Conservation (phyloP, 352 stramenopile genomes). For the Pythium volutum region DNA sequence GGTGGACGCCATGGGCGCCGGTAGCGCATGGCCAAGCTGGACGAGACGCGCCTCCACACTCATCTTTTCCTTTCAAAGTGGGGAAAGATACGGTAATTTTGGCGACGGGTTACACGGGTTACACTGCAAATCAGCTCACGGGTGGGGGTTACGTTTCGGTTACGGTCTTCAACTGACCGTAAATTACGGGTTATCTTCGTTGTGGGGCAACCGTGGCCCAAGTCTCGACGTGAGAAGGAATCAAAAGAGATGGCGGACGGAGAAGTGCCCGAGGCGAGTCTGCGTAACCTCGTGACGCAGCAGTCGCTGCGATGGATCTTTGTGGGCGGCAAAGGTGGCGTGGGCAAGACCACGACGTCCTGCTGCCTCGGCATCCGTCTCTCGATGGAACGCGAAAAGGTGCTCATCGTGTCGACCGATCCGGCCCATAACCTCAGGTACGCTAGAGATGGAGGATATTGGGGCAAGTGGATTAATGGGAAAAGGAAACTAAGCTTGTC, state of each 20-base stretch:
- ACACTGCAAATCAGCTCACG: too few relatives aligned
- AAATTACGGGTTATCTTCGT: not conserved
- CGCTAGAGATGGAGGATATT: not conserved
- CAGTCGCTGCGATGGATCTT: slow-evolving; percentile 93
- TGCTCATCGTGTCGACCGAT: slow-evolving; percentile 99
- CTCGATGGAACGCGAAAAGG: slow-evolving; percentile 90
- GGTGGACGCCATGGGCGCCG: slow-evolving; percentile 56
- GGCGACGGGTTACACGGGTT: not conserved
- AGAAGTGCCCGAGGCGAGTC: slow-evolving; percentile 84
- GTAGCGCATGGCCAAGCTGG: slow-evolving; percentile 68
- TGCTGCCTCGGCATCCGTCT: slow-evolving; percentile 95
- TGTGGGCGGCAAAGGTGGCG: slow-evolving; percentile 93
- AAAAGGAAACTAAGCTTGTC: not conserved
- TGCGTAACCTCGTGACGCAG: slow-evolving; percentile 90
- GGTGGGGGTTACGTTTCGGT: not conserved
- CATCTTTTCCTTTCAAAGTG: not conserved
- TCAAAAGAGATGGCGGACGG: slow-evolving; percentile 12
- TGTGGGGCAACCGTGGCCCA: not conserved
- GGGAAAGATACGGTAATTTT: slow-evolving; percentile 6
- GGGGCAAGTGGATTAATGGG: not conserved
- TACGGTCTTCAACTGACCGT: not conserved
- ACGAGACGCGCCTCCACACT: slow-evolving; percentile 61
- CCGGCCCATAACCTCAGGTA: slow-evolving; percentile 98
- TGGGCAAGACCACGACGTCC: slow-evolving; percentile 97
- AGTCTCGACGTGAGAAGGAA: not conserved